Conservation (phyloP, 2,329 filamentous ascomycete genomes). For the Beauveria caledonica region DNA sequence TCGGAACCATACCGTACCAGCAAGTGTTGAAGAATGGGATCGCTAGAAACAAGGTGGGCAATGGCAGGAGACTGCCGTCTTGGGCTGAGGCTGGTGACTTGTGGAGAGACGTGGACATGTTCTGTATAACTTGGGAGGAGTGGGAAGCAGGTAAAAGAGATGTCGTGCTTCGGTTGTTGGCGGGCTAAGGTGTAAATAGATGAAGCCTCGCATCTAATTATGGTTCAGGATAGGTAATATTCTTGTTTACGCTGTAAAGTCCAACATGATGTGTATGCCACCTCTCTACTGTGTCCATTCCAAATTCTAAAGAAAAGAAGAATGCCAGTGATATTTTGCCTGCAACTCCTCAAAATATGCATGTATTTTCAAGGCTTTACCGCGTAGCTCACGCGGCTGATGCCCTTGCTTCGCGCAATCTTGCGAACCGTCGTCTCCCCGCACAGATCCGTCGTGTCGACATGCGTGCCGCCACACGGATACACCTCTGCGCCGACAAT, state of each 20-base stretch:
- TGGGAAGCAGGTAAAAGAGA: neutral
- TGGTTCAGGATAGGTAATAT: neutral
- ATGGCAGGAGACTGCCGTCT: neutral
- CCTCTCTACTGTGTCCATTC: neutral
- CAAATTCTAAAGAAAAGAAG: neutral
- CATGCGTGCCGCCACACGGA: slow-evolving; percentile 70
- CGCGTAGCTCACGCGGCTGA: slow-evolving; percentile 47
- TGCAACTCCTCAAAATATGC: neutral
- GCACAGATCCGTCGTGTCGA: slow-evolving; percentile 48
- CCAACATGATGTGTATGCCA: neutral
- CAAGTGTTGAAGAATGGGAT: neutral
- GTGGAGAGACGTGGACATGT: slow-evolving; percentile 2
- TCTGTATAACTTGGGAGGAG: slow-evolving; percentile 3
- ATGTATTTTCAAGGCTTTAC: neutral
- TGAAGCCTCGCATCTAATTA: neutral
- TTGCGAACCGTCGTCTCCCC: slow-evolving; percentile 58
- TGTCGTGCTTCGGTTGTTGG: neutral
- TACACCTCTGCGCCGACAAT: slow-evolving; percentile 63
- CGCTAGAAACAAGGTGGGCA: neutral
- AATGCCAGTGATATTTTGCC: neutral
- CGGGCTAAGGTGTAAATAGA: neutral
- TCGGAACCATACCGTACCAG: neutral
- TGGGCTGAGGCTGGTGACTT: neutral
- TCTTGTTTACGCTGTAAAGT: neutral
- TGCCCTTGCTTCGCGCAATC: slow-evolving; percentile 56